Percentiles rank a stretch among this genome's conserved stretches.
phyloP scores from a whole-genome alignment of 768 basidiomycete genomes.

The Naematelia encephala region DNA sequence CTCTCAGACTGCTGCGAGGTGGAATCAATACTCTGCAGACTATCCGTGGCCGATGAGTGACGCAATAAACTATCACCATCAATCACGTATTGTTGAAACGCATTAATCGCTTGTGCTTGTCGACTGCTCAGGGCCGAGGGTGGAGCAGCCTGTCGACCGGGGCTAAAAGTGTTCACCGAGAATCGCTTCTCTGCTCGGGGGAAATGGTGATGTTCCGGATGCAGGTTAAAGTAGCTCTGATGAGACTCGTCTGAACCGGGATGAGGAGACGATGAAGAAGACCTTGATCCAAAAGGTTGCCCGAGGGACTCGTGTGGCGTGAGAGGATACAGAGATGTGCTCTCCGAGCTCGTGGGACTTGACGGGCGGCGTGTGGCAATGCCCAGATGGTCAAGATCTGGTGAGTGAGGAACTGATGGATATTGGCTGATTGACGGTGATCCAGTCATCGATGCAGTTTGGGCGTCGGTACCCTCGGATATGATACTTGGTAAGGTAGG shows the following conservation, averaged over 20 bases:
- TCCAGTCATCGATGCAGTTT: neutral
- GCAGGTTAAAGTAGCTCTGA: neutral
- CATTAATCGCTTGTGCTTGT: neutral
- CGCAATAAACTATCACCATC: neutral
- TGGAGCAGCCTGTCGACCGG: neutral
- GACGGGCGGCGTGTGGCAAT: neutral
- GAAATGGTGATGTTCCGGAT: too few relatives aligned
- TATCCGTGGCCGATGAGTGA: neutral
- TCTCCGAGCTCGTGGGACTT: constrained; percentile 18
- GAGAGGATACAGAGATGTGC: constrained; percentile 16
- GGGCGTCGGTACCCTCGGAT: neutral
- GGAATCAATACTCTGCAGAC: neutral
- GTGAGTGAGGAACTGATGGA: neutral
- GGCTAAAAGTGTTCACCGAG: neutral
- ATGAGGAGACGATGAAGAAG: neutral
- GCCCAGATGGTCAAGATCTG: neutral
- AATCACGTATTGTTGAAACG: neutral
- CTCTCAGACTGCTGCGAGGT: neutral
- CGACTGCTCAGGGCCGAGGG: constrained; percentile 1
- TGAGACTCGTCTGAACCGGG: neutral
- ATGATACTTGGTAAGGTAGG: neutral
- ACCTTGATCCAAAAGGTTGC: neutral
- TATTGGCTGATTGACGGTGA: neutral
- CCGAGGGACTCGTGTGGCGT: constrained; percentile 12
- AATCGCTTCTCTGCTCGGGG: too few relatives aligned